These are phyloP conservation scores for Plasmodium adleri DNA, from an alignment of 169 alveolate species.

Conservation along the genomic window DNA sequence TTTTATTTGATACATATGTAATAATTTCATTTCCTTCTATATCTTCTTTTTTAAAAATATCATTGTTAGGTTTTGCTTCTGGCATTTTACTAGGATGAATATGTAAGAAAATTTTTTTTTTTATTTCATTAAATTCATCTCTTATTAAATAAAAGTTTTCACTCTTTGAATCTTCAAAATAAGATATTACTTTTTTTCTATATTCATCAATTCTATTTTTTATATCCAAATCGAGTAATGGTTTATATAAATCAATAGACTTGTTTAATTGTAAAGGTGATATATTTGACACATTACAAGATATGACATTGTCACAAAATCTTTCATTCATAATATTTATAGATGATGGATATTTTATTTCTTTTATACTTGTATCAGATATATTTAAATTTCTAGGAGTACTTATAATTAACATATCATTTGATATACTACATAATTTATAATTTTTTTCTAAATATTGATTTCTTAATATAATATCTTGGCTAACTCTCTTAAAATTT, in stretches of 20 bases:
- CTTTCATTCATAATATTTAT: slow-evolving; percentile 25
- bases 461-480: slow-evolving; percentile 32
- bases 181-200: slow-evolving; percentile 9
- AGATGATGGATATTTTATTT: slow-evolving; percentile 23
- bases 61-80: slow-evolving; percentile 54
- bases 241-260: slow-evolving; percentile 37
- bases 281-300: not conserved
- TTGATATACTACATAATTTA: slow-evolving; percentile 31
- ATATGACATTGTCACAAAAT: not conserved
- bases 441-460: slow-evolving; percentile 38
- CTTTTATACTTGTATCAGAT: slow-evolving; percentile 48
- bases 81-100: slow-evolving; percentile 57
- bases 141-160: slow-evolving; percentile 32
- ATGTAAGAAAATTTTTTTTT: slow-evolving; percentile 2
- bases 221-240: slow-evolving; percentile 63
- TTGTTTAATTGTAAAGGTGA: slow-evolving; percentile 6
- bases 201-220: slow-evolving; percentile 13
- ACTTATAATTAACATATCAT: slow-evolving; percentile 29
- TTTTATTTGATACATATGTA: slow-evolving; percentile 10
- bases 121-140: slow-evolving; percentile 10
- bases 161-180: slow-evolving; percentile 18
- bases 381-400: slow-evolving; percentile 46
- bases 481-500: slow-evolving; percentile 34
- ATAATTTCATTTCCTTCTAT: slow-evolving; percentile 17
- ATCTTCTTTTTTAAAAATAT: slow-evolving; percentile 12